Evolutionary conservation across 2,329 filamentous ascomycete genomes (phyloP).

Genomic region (Aureobasidium sp.): DNA sequence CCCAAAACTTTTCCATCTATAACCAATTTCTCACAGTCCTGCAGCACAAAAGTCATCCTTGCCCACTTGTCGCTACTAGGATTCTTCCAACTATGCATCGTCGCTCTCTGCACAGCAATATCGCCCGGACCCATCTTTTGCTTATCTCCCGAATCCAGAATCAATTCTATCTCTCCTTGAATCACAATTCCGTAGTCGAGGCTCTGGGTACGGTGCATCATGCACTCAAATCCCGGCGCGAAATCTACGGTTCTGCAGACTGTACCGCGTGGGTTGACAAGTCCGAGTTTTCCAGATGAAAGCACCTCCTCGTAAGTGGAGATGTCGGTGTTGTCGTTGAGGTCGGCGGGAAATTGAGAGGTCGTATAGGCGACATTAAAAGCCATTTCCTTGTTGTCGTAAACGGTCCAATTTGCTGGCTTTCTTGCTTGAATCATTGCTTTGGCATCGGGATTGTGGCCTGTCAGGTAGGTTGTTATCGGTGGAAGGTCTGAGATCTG

Average conservation of each 20-base stretch:
- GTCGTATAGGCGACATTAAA: conserved; percentile 49
- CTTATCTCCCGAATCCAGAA: conserved; percentile 30
- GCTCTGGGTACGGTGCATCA: conserved; percentile 32
- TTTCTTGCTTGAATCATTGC: conserved; percentile 29
- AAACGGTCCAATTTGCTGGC: conserved; percentile 28
- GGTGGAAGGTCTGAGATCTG: conserved; percentile 27
- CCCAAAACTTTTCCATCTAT: conserved; percentile 24
- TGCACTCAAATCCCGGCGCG: conserved; percentile 25
- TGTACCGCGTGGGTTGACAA: conserved; percentile 45
- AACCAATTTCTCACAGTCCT: conserved; percentile 26
- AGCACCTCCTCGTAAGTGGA: conserved; percentile 40
- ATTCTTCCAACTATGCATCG: conserved; percentile 31
- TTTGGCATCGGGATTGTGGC: conserved; percentile 29
- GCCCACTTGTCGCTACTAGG: conserved; percentile 27
- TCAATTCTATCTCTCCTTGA: conserved; percentile 29
- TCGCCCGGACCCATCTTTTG: conserved; percentile 31
- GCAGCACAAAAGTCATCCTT: conserved; percentile 29
- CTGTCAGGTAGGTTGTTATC: conserved; percentile 30
- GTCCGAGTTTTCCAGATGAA: conserved; percentile 38
- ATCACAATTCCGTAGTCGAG: conserved; percentile 34
- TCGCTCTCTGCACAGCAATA: conserved; percentile 34
- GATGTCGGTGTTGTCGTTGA: conserved; percentile 44
- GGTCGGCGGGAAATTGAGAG: conserved; percentile 40
- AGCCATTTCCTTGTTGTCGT: conserved; percentile 39
- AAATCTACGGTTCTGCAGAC: conserved; percentile 39